These are phyloP conservation scores for Malassezia sp. DNA, from an alignment of 1,284 basidiomycete genomes.

Conservation along the genomic window DNA sequence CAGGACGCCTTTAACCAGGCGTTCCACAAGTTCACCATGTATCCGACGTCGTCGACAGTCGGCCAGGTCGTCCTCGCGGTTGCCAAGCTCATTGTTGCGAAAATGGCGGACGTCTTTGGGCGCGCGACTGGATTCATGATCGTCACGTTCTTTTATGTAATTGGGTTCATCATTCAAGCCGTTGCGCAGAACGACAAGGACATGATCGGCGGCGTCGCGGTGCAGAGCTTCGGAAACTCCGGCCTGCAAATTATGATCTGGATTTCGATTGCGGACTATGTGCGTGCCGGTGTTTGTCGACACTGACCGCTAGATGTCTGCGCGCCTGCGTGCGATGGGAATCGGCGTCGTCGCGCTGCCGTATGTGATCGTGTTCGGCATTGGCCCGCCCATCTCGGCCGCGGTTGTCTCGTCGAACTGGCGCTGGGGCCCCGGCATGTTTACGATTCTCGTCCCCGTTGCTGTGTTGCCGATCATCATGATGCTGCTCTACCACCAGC, in stretches of 20 bases:
- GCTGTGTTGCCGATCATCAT: constrained; percentile 31
- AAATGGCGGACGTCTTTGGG: constrained; percentile 44
- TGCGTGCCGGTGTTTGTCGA: no score
- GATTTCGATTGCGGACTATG: constrained; percentile 41
- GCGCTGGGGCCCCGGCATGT: constrained; percentile 44
- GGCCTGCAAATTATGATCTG: constrained; percentile 44
- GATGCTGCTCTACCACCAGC: constrained; percentile 31
- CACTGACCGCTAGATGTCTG: no score
- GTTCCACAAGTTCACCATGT: neutral
- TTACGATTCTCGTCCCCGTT: constrained; percentile 40
- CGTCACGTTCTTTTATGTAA: constrained; percentile 32
- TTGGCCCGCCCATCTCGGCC: constrained; percentile 17
- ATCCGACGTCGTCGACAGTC: neutral
- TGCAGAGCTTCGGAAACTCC: constrained; percentile 42
- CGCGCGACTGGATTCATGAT: constrained; percentile 32
- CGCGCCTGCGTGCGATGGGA: constrained; percentile 32
- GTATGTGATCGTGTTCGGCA: constrained; percentile 40
- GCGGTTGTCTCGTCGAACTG: constrained; percentile 16
- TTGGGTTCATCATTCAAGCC: constrained; percentile 42
- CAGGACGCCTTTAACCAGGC: neutral
- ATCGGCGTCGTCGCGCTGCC: constrained; percentile 38
- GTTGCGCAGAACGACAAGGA: constrained; percentile 22
- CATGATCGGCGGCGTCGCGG: constrained; percentile 29
- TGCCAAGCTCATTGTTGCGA: constrained; percentile 41
- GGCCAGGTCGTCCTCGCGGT: constrained; percentile 35